Evolutionary conservation across 2,329 filamentous ascomycete species (phyloP).

Genomic region (Sarocladiaceae sp.): DNA sequence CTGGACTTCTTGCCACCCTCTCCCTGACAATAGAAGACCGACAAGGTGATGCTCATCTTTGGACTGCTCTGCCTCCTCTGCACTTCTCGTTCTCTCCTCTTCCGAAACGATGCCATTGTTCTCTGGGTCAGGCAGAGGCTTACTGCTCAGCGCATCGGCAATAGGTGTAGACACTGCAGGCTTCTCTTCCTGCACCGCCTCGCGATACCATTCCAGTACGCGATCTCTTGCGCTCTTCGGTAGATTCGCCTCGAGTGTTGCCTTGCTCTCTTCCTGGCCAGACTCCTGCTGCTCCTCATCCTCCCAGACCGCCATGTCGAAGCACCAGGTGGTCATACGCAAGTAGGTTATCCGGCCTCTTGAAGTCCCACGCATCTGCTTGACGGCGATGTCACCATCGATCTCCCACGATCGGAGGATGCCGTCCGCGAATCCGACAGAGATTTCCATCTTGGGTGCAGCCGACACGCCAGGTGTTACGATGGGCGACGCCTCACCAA

Average conservation of each 20-base stretch:
- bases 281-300: background rate
- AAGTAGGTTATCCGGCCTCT: constrained; percentile 22
- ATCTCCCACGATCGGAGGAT: constrained; percentile 29
- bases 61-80: background rate
- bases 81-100: background rate
- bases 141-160: constrained; percentile 1
- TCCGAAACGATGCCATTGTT: background rate
- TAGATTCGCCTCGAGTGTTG: background rate
- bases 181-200: background rate
- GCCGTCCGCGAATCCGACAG: constrained; percentile 27
- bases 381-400: constrained; percentile 25
- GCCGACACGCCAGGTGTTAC: constrained; percentile 22
- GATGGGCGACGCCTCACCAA: constrained; percentile 20
- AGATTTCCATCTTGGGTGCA: constrained; percentile 26
- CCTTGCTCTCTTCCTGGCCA: constrained; percentile 10
- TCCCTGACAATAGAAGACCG: constrained; percentile 10
- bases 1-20: constrained; percentile 9
- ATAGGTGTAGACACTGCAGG: background rate
- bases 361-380: constrained; percentile 12
- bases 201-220: background rate
- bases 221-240: background rate
- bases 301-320: constrained; percentile 21
- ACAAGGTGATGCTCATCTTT: background rate
- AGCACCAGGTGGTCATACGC: constrained; percentile 27
- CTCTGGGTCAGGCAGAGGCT: background rate